A percentile compares a stretch with the other conserved stretches of the same genome.
phyloP scores from a whole-genome alignment of 768 basidiomycete species.

The Pulveroboletus ravenelii region DNA sequence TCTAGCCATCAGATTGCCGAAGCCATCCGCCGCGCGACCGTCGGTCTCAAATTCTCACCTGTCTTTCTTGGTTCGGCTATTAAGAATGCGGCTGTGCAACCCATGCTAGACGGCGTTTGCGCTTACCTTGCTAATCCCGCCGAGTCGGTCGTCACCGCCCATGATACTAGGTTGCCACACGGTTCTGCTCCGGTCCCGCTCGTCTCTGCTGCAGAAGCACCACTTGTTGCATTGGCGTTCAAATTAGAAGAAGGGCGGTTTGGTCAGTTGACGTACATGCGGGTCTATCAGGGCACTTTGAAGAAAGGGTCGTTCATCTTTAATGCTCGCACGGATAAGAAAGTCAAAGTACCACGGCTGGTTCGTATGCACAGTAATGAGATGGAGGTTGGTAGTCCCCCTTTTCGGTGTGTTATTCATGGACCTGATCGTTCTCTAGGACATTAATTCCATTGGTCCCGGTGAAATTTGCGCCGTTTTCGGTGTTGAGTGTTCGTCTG shows the following conservation, averaged over 20 bases:
- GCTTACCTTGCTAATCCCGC: slow-evolving; percentile 89
- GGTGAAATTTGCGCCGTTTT: slow-evolving; percentile 99
- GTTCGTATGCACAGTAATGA: slow-evolving; percentile 99
- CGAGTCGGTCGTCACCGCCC: slow-evolving; percentile 73
- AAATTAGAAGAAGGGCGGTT: slow-evolving; percentile 97
- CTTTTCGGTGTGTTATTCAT: background rate
- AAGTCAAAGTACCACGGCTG: slow-evolving; percentile 91
- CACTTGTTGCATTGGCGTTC: slow-evolving; percentile 93
- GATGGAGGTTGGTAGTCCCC: slow-evolving; percentile 75
- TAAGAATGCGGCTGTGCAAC: slow-evolving; percentile 95
- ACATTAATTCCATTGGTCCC: slow-evolving; percentile 88
- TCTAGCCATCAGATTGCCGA: slow-evolving; percentile 66
- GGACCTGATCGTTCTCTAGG: slow-evolving; percentile 40
- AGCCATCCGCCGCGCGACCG: slow-evolving; percentile 87
- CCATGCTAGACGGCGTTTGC: slow-evolving; percentile 91
- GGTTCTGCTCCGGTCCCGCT: slow-evolving; percentile 69
- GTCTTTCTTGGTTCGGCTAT: slow-evolving; percentile 97
- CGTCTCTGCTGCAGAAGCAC: slow-evolving; percentile 77
- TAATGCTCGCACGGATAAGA: slow-evolving; percentile 94
- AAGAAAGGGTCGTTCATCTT: slow-evolving; percentile 82
- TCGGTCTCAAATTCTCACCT: slow-evolving; percentile 86
- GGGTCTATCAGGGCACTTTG: slow-evolving; percentile 93
- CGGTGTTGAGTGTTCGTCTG: slow-evolving; percentile 96
- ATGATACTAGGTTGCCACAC: slow-evolving; percentile 69
- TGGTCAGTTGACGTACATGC: slow-evolving; percentile 97